phyloP scores from a whole-genome alignment of 2,329 filamentous ascomycete genomes.

The Whalleya microplaca region DNA sequence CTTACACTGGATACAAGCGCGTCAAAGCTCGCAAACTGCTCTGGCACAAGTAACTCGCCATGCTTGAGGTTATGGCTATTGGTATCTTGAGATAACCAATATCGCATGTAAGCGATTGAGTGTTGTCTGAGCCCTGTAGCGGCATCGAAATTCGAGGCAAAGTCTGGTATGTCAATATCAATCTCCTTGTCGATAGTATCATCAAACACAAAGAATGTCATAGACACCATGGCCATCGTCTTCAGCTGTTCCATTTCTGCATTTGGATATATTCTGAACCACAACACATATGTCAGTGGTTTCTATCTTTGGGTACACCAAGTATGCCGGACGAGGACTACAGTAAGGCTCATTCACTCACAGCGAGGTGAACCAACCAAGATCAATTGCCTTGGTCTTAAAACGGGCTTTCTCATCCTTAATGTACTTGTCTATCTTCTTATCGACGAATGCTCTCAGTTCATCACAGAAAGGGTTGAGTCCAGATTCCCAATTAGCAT shows the following conservation, averaged over 20 bases:
- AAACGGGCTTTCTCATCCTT: conserved; percentile 11
- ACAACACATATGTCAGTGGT: background rate
- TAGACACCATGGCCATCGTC: conserved; percentile 23
- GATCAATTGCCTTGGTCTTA: conserved; percentile 22
- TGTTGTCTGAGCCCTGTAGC: conserved; percentile 21
- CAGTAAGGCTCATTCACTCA: conserved; percentile 4
- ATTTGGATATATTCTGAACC: conserved; percentile 19
- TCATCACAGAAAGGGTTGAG: conserved; percentile 17
- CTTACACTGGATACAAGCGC: conserved; percentile 11
- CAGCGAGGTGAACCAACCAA: conserved; percentile 24
- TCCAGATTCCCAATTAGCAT: conserved; percentile 19
- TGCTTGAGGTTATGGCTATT: background rate
- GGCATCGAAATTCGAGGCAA: conserved; percentile 23
- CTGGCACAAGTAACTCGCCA: conserved; percentile 2
- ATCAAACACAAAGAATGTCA: conserved; percentile 27
- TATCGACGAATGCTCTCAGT: conserved; percentile 14
- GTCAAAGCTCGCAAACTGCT: conserved; percentile 19
- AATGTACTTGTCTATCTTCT: conserved; percentile 22
- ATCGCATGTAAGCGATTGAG: conserved; percentile 15
- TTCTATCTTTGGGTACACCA: background rate
- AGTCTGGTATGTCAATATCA: conserved; percentile 14
- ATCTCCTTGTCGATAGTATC: conserved; percentile 28
- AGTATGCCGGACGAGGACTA: too few species aligned
- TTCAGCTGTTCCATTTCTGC: conserved; percentile 20
- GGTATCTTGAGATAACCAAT: background rate